phyloP scores from a whole-genome alignment of 306 rosid species.

The Coriaria nepalensis region DNA sequence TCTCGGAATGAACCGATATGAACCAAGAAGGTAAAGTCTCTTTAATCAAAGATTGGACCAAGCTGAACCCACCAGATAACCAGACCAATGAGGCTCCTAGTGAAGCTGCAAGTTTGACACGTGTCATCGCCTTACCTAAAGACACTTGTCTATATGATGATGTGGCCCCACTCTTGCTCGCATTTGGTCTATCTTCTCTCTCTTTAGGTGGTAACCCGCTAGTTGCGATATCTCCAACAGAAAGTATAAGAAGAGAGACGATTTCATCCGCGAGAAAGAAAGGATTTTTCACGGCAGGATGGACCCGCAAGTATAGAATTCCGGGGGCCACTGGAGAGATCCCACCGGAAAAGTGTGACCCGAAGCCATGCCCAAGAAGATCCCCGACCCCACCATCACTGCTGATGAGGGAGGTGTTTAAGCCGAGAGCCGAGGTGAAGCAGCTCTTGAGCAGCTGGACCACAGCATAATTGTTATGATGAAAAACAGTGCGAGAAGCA shows the following conservation, averaged over 20 bases:
- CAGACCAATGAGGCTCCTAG: constrained; percentile 81
- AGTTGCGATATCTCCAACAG: constrained; percentile 58
- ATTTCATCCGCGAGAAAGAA: constrained; percentile 61
- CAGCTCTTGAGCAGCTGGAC: constrained; percentile 87
- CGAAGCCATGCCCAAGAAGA: constrained; percentile 71
- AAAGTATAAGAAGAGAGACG: constrained; percentile 53
- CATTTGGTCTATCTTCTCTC: constrained; percentile 35
- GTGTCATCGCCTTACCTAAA: constrained; percentile 51
- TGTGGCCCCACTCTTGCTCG: constrained; percentile 13
- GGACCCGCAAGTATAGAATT: constrained; percentile 62
- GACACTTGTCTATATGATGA: constrained; percentile 46
- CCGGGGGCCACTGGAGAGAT: constrained; percentile 83
- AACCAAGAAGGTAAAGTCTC: constrained; percentile 85
- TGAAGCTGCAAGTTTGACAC: constrained; percentile 68
- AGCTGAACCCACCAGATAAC: constrained; percentile 64
- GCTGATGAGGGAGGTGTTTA: constrained; percentile 30
- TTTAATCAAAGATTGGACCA: constrained; percentile 54
- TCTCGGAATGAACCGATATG: constrained; percentile 32
- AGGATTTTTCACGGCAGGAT: constrained; percentile 59
- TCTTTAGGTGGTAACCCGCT: constrained; percentile 38
- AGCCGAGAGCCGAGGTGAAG: constrained; percentile 74
- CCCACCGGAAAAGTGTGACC: constrained; percentile 49
- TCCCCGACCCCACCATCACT: constrained; percentile 61
- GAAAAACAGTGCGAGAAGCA: constrained; percentile 79
- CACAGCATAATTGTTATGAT: constrained; percentile 69